These are phyloP conservation scores for Calonectria hongkongensis DNA, from an alignment of 2,329 filamentous ascomycete genomes.

Conservation along the genomic window DNA sequence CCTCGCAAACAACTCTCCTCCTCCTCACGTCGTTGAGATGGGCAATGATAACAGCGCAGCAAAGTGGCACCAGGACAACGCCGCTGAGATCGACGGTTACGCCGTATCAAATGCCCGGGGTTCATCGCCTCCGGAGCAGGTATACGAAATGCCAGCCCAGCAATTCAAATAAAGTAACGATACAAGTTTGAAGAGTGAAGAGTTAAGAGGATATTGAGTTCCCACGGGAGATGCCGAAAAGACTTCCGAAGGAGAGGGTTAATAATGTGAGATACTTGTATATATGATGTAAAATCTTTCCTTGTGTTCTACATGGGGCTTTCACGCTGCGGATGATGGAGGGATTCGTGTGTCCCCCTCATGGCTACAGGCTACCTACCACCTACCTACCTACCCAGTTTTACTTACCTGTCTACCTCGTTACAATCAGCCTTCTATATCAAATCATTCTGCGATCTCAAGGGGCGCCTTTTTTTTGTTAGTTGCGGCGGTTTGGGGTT, in stretches of 20 bases:
- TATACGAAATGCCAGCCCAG: constrained; percentile 66
- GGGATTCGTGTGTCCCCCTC: constrained; percentile 32
- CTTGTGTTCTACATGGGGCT: constrained; percentile 45
- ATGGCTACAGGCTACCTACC: constrained; percentile 24
- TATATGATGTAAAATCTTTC: constrained; percentile 54
- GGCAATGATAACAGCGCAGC: constrained; percentile 57
- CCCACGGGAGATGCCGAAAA: constrained; percentile 23
- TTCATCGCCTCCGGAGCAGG: constrained; percentile 56
- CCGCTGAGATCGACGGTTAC: constrained; percentile 63
- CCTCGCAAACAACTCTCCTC: constrained; percentile 23
- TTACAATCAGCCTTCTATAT: constrained; percentile 21
- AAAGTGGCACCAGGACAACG: constrained; percentile 60
- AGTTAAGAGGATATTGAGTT: constrained; percentile 36
- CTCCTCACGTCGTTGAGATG: constrained; percentile 57
- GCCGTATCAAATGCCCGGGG: constrained; percentile 55
- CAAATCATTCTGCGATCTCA: constrained; percentile 31
- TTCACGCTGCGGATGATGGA: constrained; percentile 43
- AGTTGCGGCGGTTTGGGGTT: constrained; percentile 21
- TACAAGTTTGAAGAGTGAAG: constrained; percentile 14
- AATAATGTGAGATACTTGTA: constrained; percentile 58
- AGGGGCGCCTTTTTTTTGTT: constrained; percentile 19
- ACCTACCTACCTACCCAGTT: constrained; percentile 26
- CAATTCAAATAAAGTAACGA: constrained; percentile 57
- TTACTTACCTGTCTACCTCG: constrained; percentile 27
- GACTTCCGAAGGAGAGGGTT: constrained; percentile 40